Percentiles rank a stretch among this genome's conserved stretches.
Evolutionary conservation across 768 basidiomycete genomes (phyloP).

Genomic region (Tephrocybe rancida): DNA sequence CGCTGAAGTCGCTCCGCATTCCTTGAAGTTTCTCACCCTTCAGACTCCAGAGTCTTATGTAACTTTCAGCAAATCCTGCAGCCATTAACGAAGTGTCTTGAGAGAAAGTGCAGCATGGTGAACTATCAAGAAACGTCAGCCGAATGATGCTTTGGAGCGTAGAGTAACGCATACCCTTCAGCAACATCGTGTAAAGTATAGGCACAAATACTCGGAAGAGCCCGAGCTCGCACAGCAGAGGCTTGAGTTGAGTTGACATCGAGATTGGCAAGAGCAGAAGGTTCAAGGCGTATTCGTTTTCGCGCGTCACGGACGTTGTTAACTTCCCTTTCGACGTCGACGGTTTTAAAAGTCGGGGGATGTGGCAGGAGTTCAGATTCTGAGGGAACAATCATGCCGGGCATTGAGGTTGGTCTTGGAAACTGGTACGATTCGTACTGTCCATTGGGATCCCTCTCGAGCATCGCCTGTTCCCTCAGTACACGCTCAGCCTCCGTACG

Average conservation of each 20-base stretch:
- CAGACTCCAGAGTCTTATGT: slow-evolving; percentile 91
- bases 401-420: slow-evolving; percentile 46
- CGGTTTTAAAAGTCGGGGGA: slow-evolving; percentile 79
- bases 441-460: slow-evolving; percentile 67
- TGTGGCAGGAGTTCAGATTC: slow-evolving; percentile 78
- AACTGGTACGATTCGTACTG: slow-evolving; percentile 65
- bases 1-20: slow-evolving; percentile 72
- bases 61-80: slow-evolving; percentile 94
- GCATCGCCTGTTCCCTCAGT: slow-evolving; percentile 78
- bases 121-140: slow-evolving; percentile 42
- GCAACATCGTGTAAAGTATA: slow-evolving; percentile 94
- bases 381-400: slow-evolving; percentile 64
- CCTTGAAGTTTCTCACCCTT: slow-evolving; percentile 89
- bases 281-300: slow-evolving; percentile 91
- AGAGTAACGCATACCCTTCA: slow-evolving; percentile 72
- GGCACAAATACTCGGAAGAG: slow-evolving; percentile 90
- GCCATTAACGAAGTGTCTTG: slow-evolving; percentile 91
- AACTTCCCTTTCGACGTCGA: slow-evolving; percentile 92
- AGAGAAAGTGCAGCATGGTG: slow-evolving; percentile 88
- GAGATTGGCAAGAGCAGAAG: slow-evolving; percentile 57
- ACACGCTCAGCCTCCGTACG: slow-evolving; percentile 79
- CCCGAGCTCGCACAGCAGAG: slow-evolving; percentile 56
- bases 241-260: slow-evolving; percentile 65
- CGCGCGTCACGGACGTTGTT: slow-evolving; percentile 86
- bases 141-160: not conserved